phyloP scores from a whole-genome alignment of 192 early-diverging fungal genomes.

The Hyaloraphidium curvatum region DNA sequence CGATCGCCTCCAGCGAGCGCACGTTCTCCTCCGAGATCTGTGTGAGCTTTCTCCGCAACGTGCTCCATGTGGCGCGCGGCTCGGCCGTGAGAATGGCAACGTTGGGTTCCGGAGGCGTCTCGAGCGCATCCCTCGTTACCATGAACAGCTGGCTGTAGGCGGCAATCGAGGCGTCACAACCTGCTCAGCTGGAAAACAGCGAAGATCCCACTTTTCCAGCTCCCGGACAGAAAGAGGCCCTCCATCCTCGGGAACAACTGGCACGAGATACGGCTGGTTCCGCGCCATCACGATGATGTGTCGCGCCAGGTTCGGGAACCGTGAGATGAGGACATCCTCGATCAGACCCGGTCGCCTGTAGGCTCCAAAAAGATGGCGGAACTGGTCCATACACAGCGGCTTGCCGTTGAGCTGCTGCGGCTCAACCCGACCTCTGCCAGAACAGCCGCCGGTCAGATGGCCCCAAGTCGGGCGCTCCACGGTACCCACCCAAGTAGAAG shows the following conservation, averaged over 20 bases:
- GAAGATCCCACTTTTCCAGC: neutral
- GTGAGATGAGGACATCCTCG: neutral
- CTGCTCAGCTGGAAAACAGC: no score
- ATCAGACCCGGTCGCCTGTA: neutral
- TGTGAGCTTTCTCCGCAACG: neutral
- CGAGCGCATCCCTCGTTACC: neutral
- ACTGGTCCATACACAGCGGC: neutral
- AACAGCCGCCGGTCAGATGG: neutral
- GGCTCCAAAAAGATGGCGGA: neutral
- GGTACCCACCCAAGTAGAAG: neutral
- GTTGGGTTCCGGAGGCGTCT: neutral
- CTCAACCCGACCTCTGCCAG: neutral
- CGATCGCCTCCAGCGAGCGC: conserved; percentile 29
- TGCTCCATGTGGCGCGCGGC: neutral
- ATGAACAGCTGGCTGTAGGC: neutral
- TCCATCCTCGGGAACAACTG: neutral
- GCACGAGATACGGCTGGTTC: neutral
- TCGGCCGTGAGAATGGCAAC: neutral
- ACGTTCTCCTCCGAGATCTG: neutral
- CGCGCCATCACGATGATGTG: neutral
- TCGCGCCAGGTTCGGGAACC: neutral
- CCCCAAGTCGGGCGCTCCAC: neutral
- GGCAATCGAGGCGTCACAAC: neutral
- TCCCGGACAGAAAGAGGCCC: neutral
- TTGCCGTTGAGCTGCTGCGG: neutral